Evolutionary conservation across 176 grass and related monocot genomes (phyloP).

Genomic region (Oryza australiensis): DNA sequence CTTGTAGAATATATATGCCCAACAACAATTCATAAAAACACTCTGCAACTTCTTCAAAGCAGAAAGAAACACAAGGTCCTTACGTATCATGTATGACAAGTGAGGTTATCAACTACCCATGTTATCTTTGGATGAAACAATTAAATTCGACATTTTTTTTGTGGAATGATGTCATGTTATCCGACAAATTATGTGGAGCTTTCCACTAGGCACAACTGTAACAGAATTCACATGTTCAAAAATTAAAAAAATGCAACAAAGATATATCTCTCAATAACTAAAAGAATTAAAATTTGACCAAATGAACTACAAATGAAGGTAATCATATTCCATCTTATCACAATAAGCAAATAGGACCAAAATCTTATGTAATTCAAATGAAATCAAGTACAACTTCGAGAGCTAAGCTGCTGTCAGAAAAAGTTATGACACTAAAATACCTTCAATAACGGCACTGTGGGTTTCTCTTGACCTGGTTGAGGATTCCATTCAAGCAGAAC

Average conservation of each 20-base stretch:
- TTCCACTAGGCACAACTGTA: not conserved
- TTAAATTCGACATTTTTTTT: not conserved
- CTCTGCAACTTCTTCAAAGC: not conserved
- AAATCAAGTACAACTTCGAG: constrained; percentile 20
- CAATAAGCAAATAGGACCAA: not conserved
- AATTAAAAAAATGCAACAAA: not conserved
- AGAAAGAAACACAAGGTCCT: not conserved
- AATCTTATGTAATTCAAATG: constrained; percentile 28
- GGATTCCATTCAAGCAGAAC: constrained; percentile 89
- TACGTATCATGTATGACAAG: not conserved
- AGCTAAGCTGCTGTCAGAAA: not conserved
- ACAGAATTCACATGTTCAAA: not conserved
- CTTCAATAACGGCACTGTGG: constrained; percentile 84
- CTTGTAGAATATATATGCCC: not conserved
- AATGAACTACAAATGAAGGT: constrained; percentile 13
- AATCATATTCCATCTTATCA: constrained; percentile 2
- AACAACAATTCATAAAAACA: not conserved
- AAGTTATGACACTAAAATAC: constrained; percentile 35
- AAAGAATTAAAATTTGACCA: not conserved
- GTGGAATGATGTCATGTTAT: not conserved
- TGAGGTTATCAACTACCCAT: not conserved
- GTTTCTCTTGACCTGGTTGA: constrained; percentile 74
- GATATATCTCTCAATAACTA: not conserved
- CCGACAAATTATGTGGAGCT: not conserved
- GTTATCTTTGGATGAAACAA: not conserved